Evolutionary conservation across 208 protist species (phyloP).

Genomic region (Trypanosoma melophagium): DNA sequence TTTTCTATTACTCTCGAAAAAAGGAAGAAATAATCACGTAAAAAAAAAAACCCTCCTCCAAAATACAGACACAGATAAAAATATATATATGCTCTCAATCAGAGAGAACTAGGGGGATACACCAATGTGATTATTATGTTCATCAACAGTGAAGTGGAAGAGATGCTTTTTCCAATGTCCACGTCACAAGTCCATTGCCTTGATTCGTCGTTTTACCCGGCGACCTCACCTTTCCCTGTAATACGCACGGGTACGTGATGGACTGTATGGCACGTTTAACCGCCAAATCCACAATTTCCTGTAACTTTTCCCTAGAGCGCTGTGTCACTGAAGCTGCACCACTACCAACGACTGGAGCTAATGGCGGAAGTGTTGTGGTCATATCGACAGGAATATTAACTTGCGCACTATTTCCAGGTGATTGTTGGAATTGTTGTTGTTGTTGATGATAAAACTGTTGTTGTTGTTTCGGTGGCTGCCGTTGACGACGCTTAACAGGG

Average conservation of each 20-base stretch:
- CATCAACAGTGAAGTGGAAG: slow-evolving; percentile 50
- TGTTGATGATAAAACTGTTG: not conserved
- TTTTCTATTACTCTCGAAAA: no score
- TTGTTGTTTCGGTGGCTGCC: not conserved
- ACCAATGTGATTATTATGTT: not conserved
- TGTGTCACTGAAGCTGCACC: slow-evolving; percentile 1
- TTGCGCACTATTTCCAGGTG: not conserved
- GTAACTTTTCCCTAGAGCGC: slow-evolving; percentile 59
- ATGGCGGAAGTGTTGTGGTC: slow-evolving; percentile 1
- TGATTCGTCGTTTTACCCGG: not conserved
- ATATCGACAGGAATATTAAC: not conserved
- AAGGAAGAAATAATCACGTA: not conserved
- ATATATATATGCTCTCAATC: no score
- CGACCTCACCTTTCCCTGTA: slow-evolving; percentile 40
- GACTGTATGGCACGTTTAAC: slow-evolving; percentile 46
- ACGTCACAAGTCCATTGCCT: slow-evolving; percentile 31
- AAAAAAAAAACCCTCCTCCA: not conserved
- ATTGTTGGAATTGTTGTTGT: not conserved
- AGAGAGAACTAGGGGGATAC: no score
- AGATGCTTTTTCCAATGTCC: slow-evolving; percentile 46
- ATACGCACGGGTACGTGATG: slow-evolving; percentile 70
- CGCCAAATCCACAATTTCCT: slow-evolving; percentile 70
- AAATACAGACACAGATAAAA: slow-evolving; percentile 1
- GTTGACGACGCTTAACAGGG: not conserved
- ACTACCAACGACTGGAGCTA: not conserved